Conservation (phyloP, 2,329 filamentous ascomycete genomes). For the Byssothecium circinans region DNA sequence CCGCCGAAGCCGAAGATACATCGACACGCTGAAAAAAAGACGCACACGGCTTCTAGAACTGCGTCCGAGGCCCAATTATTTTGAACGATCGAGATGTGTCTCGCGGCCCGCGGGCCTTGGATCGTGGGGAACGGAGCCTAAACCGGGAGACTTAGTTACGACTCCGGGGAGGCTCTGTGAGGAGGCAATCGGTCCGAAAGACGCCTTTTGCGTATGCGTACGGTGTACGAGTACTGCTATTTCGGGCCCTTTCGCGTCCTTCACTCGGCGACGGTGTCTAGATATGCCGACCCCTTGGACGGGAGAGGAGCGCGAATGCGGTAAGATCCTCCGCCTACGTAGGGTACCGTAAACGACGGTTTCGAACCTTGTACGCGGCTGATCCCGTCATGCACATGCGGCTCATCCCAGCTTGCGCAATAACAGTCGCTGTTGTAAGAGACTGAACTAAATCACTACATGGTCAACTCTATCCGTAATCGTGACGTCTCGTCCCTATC, state of each 20-base stretch:
- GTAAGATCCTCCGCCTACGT: slow-evolving; percentile 52
- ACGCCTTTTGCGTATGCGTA: slow-evolving; percentile 58
- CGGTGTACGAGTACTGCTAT: slow-evolving; percentile 57
- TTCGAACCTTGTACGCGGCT: slow-evolving; percentile 52
- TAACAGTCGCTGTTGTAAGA: slow-evolving; percentile 56
- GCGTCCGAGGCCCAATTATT: too few species aligned
- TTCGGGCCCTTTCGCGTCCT: slow-evolving; percentile 53
- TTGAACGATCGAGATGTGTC: slow-evolving; percentile 39
- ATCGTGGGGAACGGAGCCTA: slow-evolving; percentile 53
- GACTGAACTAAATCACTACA: slow-evolving; percentile 52
- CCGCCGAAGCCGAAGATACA: slow-evolving; percentile 41
- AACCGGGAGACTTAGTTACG: slow-evolving; percentile 53
- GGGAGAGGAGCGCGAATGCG: slow-evolving; percentile 50
- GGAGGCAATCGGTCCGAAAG: slow-evolving; percentile 61
- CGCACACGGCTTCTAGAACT: too few species aligned
- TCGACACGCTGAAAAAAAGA: too few species aligned
- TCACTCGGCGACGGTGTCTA: slow-evolving; percentile 53
- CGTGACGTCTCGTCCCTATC: too few species aligned
- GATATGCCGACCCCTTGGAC: slow-evolving; percentile 53
- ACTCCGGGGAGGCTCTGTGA: slow-evolving; percentile 52
- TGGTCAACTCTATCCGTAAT: too few species aligned
- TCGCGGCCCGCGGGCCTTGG: slow-evolving; percentile 57
- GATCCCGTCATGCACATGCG: slow-evolving; percentile 54
- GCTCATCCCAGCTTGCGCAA: slow-evolving; percentile 55
- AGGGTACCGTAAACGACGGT: slow-evolving; percentile 55